These are phyloP conservation scores for Pueraria montana DNA, from an alignment of 306 rosid genomes.

Conservation along the genomic window DNA sequence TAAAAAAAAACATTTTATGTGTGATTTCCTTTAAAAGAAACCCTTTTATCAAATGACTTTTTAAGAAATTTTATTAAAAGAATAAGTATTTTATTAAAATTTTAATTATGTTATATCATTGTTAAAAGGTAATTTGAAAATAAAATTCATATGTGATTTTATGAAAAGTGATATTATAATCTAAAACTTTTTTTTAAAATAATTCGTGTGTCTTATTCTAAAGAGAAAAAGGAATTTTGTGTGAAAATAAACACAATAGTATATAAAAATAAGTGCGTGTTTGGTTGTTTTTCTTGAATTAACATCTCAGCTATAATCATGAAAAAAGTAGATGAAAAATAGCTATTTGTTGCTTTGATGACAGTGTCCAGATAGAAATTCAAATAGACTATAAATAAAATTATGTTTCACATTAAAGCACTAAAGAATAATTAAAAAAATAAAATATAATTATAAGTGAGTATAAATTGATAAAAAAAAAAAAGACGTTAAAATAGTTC, in stretches of 20 bases:
- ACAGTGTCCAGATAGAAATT: no score
- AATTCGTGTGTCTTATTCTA: not conserved
- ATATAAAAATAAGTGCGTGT: not conserved
- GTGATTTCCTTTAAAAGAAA: no score
- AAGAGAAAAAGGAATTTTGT: not conserved
- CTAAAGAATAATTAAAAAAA: not conserved
- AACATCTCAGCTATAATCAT: no score
- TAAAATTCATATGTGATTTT: not conserved
- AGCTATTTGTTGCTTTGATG: no score
- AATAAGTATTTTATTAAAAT: no score
- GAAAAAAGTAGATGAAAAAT: no score
- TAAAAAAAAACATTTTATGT: no score
- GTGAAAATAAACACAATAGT: not conserved
- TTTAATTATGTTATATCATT: not conserved
- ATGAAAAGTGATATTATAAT: not conserved
- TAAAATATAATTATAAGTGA: not conserved
- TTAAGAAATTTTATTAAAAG: no score
- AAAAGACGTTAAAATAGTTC: not conserved
- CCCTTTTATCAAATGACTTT: no score
- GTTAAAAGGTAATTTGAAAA: not conserved
- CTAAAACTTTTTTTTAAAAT: not conserved
- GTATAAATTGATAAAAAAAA: not conserved
- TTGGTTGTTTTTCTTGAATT: no score
- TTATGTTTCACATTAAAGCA: not conserved
- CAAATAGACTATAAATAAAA: not conserved